phyloP scores from a whole-genome alignment of 2,329 filamentous ascomycete species.

The Venturiaceae sp. region DNA sequence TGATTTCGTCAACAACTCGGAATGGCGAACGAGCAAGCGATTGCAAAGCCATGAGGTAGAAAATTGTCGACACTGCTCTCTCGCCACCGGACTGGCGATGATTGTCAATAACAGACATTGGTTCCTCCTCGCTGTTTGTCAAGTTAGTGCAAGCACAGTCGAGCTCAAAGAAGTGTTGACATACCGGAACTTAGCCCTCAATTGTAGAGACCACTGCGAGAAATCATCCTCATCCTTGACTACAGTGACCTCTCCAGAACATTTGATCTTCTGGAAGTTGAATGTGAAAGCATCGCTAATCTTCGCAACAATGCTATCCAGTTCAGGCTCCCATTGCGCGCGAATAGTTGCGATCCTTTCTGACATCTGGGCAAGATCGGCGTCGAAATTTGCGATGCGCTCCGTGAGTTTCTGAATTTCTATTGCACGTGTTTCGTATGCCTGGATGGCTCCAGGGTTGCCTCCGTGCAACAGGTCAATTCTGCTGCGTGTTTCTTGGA shows the following conservation, averaged over 20 bases:
- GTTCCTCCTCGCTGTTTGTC: constrained; percentile 60
- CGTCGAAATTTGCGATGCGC: constrained; percentile 57
- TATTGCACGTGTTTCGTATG: constrained; percentile 61
- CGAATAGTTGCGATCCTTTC: constrained; percentile 56
- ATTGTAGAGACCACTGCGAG: constrained; percentile 86
- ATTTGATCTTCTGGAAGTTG: constrained; percentile 90
- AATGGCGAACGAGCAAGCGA: constrained; percentile 89
- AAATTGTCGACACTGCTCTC: constrained; percentile 92
- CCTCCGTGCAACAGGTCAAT: constrained; percentile 73
- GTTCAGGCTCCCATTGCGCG: constrained; percentile 68
- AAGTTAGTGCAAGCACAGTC: constrained; percentile 11
- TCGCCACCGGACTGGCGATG: constrained; percentile 96
- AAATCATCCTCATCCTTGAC: constrained; percentile 85
- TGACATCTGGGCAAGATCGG: constrained; percentile 47
- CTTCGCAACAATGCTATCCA: constrained; percentile 66
- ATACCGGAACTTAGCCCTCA: constrained; percentile 89
- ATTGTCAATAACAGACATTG: constrained; percentile 73
- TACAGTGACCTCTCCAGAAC: constrained; percentile 80
- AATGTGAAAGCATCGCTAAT: constrained; percentile 89
- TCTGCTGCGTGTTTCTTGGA: constrained; percentile 62
- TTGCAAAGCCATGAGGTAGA: constrained; percentile 97
- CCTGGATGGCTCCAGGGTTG: constrained; percentile 63
- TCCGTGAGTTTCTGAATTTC: constrained; percentile 24
- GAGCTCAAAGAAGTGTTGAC: constrained; percentile 16
- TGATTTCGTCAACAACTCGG: constrained; percentile 98